phyloP scores from a whole-genome alignment of 352 stramenopile genomes.

The Globisporangium echinulatum region DNA sequence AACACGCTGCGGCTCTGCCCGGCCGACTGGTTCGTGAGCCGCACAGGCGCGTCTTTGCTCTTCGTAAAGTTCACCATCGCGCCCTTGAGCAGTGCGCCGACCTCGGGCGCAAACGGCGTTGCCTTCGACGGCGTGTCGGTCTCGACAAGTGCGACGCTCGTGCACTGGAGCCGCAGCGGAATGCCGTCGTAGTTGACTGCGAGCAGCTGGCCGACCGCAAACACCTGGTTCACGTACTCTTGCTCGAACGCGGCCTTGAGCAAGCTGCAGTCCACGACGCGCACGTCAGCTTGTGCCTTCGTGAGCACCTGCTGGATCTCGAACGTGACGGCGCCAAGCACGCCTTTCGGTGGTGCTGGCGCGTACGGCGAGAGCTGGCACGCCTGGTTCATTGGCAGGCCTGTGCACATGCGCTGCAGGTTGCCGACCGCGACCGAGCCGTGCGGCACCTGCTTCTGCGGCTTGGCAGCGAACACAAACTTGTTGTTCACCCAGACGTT shows the following conservation, averaged over 20 bases:
- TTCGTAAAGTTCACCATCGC: conserved; percentile 79
- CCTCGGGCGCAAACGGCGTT: conserved; percentile 27
- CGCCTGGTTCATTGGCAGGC: conserved; percentile 54
- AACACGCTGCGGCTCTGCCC: conserved; percentile 87
- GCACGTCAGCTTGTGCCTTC: conserved; percentile 46
- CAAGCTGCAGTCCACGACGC: conserved; percentile 65
- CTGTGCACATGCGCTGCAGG: conserved; percentile 76
- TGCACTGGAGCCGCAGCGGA: conserved; percentile 61
- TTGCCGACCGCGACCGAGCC: conserved; percentile 61
- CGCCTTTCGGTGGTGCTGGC: conserved; percentile 28
- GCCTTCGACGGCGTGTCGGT: not conserved
- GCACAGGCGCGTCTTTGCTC: conserved; percentile 63
- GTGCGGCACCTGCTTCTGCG: conserved; percentile 53
- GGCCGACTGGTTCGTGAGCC: conserved; percentile 72
- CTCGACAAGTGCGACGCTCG: conserved; percentile 18
- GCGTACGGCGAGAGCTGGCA: conserved; percentile 65
- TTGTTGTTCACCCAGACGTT: conserved; percentile 82
- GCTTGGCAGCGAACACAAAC: conserved; percentile 75
- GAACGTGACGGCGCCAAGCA: conserved; percentile 71
- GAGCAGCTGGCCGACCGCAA: conserved; percentile 68
- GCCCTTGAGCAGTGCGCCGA: conserved; percentile 55
- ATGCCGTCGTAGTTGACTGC: conserved; percentile 54
- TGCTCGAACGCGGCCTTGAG: conserved; percentile 66
- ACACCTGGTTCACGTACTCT: conserved; percentile 69
- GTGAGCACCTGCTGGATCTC: conserved; percentile 79